A percentile compares a stretch with the other conserved stretches of the same genome.
phyloP scores from a whole-genome alignment of 2,329 filamentous ascomycete genomes.

The Sporothrix sp. region DNA sequence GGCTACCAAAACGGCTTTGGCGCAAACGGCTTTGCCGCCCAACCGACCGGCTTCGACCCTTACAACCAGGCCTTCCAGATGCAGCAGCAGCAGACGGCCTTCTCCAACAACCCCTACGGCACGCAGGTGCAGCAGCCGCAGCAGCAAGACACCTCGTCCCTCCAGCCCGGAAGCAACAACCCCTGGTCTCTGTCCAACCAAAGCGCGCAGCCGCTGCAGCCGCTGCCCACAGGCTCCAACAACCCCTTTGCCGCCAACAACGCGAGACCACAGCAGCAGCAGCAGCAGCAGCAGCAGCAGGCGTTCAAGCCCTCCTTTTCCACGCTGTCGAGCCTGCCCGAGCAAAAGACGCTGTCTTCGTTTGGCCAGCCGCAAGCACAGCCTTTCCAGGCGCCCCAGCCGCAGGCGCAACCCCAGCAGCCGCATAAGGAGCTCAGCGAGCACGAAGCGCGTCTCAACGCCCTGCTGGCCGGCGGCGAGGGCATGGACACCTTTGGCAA shows the following conservation, averaged over 20 bases:
- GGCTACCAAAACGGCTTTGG: slow-evolving; percentile 53
- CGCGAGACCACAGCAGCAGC: slow-evolving; percentile 7
- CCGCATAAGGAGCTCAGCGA: slow-evolving; percentile 49
- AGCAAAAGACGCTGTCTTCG: slow-evolving; percentile 65
- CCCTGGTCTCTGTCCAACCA: slow-evolving; percentile 69
- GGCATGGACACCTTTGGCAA: slow-evolving; percentile 97
- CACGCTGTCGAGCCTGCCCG: slow-evolving; percentile 64
- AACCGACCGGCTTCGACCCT: slow-evolving; percentile 60
- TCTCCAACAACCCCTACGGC: slow-evolving; percentile 27
- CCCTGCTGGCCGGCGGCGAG: slow-evolving; percentile 75
- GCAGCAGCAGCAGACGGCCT: slow-evolving; percentile 29
- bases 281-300: slow-evolving; percentile 8
- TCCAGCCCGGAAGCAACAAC: slow-evolving; percentile 81
- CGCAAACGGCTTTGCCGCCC: slow-evolving; percentile 55
- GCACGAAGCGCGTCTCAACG: slow-evolving; percentile 70
- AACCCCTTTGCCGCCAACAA: slow-evolving; percentile 71
- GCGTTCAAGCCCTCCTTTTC: slow-evolving; percentile 50
- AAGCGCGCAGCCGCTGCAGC: slow-evolving; percentile 57
- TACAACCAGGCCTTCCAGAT: slow-evolving; percentile 40
- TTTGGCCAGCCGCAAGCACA: slow-evolving; percentile 40
- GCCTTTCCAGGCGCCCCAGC: slow-evolving; percentile 26
- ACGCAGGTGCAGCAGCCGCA: slow-evolving; percentile 36
- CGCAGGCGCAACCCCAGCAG: slow-evolving; percentile 31
- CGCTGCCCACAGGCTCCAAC: slow-evolving; percentile 88
- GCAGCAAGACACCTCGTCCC: slow-evolving; percentile 46